These are phyloP conservation scores for Circinella umbellata DNA, from an alignment of 371 early-diverging fungal species.

Conservation along the genomic window DNA sequence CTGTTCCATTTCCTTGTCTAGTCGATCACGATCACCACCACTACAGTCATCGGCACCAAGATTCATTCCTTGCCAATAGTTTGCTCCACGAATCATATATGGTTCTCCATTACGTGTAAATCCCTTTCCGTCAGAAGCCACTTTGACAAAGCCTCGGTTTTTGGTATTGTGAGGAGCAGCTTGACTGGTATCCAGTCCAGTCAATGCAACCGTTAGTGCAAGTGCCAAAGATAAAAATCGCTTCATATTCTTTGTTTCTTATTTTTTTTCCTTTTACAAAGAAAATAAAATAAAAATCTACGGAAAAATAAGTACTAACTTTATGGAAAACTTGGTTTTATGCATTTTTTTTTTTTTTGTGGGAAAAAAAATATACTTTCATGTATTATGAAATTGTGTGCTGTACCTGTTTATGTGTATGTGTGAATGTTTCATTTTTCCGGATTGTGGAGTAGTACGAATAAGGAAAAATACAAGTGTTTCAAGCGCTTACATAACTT, in stretches of 20 bases:
- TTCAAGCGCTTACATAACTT: not conserved
- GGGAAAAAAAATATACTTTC: too few species aligned
- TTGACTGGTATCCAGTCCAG: not conserved
- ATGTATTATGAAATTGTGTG: too few species aligned
- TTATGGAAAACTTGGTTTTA: not conserved
- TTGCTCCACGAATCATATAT: constrained; percentile 59
- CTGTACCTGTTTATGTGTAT: too few species aligned
- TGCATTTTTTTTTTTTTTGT: not conserved
- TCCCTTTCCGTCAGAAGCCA: constrained; percentile 19
- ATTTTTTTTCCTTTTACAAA: too few species aligned
- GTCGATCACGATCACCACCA: constrained; percentile 57
- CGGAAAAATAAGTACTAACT: not conserved
- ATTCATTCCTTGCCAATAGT: constrained; percentile 80
- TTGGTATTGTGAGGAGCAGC: not conserved
- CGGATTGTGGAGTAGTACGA: too few species aligned
- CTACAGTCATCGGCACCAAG: constrained; percentile 44
- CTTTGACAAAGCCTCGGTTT: constrained; percentile 26
- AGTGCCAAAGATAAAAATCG: constrained; percentile 3
- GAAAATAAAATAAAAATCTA: not conserved
- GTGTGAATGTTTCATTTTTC: too few species aligned
- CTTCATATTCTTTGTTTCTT: not conserved
- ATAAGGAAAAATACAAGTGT: not conserved
- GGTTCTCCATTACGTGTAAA: constrained; percentile 34
- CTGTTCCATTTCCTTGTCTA: constrained; percentile 53
- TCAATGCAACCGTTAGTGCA: not conserved